A percentile compares a stretch with the other conserved stretches of the same genome.
Conservation (phyloP, 768 basidiomycete genomes). For the Pholiota microspora region DNA sequence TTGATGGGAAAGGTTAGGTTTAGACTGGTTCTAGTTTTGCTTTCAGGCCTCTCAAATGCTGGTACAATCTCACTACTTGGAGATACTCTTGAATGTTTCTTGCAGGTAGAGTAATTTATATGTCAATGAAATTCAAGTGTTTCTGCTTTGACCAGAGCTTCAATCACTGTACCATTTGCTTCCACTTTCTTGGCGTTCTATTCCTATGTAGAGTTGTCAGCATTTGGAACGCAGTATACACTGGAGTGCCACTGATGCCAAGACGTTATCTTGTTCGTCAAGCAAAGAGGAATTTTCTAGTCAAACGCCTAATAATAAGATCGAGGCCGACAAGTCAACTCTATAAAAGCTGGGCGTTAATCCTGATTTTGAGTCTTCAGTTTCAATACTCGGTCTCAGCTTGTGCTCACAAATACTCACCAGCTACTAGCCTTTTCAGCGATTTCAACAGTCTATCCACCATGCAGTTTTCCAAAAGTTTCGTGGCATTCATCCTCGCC, state of each 20-base stretch:
- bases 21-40: too few relatives aligned
- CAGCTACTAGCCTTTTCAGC: neutral
- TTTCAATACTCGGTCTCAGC: conserved; percentile 8
- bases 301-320: conserved; percentile 8
- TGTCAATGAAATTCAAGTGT: neutral
- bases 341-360: neutral
- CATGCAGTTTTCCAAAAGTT: conserved; percentile 37
- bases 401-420: neutral
- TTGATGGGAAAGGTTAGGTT: neutral
- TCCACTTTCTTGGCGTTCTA: conserved; percentile 17
- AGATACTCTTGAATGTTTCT: neutral
- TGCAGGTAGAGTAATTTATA: neutral
- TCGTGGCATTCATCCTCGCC: conserved; percentile 29
- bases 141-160: neutral
- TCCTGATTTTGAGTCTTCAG: conserved; percentile 4
- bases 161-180: neutral
- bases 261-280: conserved; percentile 3
- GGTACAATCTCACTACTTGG: too few relatives aligned
- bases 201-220: conserved; percentile 11
- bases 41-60: too few relatives aligned
- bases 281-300: conserved; percentile 1
- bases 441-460: conserved; percentile 1
- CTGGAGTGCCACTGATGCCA: conserved; percentile 12
- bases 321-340: neutral
- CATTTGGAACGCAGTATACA: conserved; percentile 6